Percentiles rank a stretch among this genome's conserved stretches.
Conservation (phyloP, 2,329 filamentous ascomycete genomes). For the Scytalidium lignicola region DNA sequence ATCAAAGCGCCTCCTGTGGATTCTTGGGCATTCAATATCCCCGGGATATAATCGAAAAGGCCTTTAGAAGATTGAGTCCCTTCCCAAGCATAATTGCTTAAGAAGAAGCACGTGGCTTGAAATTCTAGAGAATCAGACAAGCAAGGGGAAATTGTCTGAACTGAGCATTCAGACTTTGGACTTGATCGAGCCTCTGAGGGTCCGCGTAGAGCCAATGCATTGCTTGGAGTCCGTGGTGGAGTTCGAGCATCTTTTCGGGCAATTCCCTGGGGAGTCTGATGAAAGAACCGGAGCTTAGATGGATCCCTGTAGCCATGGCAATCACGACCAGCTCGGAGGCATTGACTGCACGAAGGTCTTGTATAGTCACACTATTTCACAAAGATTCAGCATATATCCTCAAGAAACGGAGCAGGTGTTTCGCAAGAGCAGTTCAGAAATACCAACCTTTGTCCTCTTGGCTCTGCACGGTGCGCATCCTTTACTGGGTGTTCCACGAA, state of each 20-base stretch:
- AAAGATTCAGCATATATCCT: conserved; percentile 4
- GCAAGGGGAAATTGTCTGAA: not conserved
- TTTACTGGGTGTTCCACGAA: conserved; percentile 31
- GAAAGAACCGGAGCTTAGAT: conserved; percentile 52
- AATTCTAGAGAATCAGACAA: not conserved
- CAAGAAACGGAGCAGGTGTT: not conserved
- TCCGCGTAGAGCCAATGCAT: not conserved
- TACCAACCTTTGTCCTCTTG: conserved; percentile 33
- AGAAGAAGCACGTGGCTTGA: conserved; percentile 22
- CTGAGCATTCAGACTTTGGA: not conserved
- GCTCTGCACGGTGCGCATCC: conserved; percentile 37
- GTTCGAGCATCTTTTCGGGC: not conserved
- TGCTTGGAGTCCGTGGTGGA: too few species aligned
- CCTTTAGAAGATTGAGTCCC: conserved; percentile 9
- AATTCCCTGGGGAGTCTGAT: conserved; percentile 36
- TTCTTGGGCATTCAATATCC: conserved; percentile 31
- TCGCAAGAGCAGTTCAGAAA: too few species aligned
- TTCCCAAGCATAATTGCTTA: conserved; percentile 21
- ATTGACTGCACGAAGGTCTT: conserved; percentile 49
- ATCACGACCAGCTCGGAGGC: conserved; percentile 43
- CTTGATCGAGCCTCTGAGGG: not conserved
- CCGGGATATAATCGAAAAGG: conserved; percentile 17
- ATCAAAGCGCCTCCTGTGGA: conserved; percentile 35
- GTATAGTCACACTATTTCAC: conserved; percentile 44
- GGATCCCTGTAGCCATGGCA: conserved; percentile 52